Percentiles rank a stretch among this genome's conserved stretches.
phyloP scores from a whole-genome alignment of 345 rosid genomes.

The Gossypium sturtianum region DNA sequence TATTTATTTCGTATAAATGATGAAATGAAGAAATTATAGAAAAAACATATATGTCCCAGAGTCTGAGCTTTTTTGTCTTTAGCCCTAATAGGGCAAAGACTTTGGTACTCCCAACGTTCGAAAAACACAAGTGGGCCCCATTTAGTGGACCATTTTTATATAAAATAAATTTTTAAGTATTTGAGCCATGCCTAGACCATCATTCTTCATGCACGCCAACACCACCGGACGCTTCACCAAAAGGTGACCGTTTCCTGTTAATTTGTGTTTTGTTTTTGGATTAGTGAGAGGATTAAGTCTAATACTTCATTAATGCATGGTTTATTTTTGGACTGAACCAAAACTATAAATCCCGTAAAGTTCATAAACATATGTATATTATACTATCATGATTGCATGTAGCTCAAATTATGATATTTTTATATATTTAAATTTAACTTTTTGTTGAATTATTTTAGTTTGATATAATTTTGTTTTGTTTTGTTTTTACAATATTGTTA shows the following conservation, averaged over 20 bases:
- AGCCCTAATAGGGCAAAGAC: background rate
- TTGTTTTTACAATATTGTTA: too few relatives aligned
- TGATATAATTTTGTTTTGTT: too few relatives aligned
- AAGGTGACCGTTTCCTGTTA: conserved; percentile 22
- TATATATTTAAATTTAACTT: too few relatives aligned
- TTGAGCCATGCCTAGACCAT: conserved; percentile 41
- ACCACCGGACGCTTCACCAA: background rate
- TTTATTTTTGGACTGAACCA: background rate
- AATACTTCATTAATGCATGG: background rate
- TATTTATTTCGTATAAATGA: background rate
- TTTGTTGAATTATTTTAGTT: too few relatives aligned
- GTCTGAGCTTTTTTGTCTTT: conserved; percentile 8
- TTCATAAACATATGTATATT: too few relatives aligned
- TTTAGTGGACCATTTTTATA: background rate
- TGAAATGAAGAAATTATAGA: background rate
- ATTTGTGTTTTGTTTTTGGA: background rate
- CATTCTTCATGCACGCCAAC: conserved; percentile 22
- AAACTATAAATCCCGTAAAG: too few relatives aligned
- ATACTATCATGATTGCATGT: too few relatives aligned
- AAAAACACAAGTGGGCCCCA: conserved; percentile 21
- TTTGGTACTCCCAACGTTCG: conserved; percentile 20
- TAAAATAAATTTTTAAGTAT: conserved; percentile 15
- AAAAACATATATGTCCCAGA: background rate
- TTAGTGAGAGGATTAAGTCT: background rate
- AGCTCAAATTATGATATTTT: too few relatives aligned